A percentile compares a stretch with the other conserved stretches of the same genome.
These are phyloP conservation scores for Globisporangium spinosum DNA, from an alignment of 352 stramenopile species.

Conservation along the genomic window DNA sequence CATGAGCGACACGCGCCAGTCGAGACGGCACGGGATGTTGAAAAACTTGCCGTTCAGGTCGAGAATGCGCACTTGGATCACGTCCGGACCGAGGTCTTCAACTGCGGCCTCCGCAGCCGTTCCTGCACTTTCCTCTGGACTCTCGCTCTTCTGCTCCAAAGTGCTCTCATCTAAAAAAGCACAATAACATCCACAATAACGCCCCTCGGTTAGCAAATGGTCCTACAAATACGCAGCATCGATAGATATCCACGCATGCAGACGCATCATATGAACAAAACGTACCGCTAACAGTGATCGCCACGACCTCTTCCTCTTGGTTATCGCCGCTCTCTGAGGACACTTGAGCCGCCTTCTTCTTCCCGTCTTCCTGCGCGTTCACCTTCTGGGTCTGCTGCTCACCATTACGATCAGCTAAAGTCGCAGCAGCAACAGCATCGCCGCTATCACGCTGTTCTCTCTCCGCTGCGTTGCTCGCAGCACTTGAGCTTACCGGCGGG, in stretches of 20 bases:
- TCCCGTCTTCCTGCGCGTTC: not conserved
- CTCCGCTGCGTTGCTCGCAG: not conserved
- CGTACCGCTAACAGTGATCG: conserved; percentile 9
- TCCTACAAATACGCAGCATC: not conserved
- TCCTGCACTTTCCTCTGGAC: not conserved
- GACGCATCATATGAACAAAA: not conserved
- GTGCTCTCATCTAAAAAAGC: conserved; percentile 8
- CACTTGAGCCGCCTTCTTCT: not conserved
- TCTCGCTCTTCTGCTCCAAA: conserved; percentile 12
- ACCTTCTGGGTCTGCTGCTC: not conserved
- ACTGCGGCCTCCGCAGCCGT: conserved; percentile 5
- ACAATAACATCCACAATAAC: not conserved
- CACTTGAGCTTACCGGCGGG: not conserved
- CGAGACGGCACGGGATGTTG: conserved; percentile 55
- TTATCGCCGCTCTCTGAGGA: not conserved
- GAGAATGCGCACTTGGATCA: conserved; percentile 68
- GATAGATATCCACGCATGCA: not conserved
- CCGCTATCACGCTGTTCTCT: not conserved
- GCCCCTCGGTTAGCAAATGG: not conserved
- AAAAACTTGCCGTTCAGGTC: conserved; percentile 88
- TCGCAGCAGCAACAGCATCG: not conserved
- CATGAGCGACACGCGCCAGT: conserved; percentile 60
- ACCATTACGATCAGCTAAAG: not conserved
- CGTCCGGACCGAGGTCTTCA: conserved; percentile 28
- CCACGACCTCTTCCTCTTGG: conserved; percentile 8